These are phyloP conservation scores for Kurtzmaniella quercitrusa DNA, from an alignment of 1,139 yeast genomes.

Conservation along the genomic window DNA sequence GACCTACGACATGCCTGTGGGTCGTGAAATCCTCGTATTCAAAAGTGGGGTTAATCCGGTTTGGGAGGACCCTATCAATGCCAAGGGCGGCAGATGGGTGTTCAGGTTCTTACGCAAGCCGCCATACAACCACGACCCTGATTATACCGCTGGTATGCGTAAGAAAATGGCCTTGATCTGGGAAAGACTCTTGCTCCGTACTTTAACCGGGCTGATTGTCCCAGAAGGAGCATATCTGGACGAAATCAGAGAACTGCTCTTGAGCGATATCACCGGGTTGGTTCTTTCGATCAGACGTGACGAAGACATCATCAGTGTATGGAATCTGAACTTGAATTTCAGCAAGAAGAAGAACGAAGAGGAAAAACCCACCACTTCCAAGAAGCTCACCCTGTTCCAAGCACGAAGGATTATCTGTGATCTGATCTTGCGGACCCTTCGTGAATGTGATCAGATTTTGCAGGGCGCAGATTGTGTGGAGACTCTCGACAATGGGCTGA, in stretches of 20 bases:
- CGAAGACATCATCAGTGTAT: conserved; percentile 48
- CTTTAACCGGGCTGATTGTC: conserved; percentile 42
- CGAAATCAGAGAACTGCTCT: conserved; percentile 32
- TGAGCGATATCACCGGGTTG: conserved; percentile 48
- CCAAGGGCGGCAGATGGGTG: conserved; percentile 66
- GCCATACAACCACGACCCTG: conserved; percentile 9
- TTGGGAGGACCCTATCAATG: conserved; percentile 68
- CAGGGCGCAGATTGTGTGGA: conserved; percentile 30
- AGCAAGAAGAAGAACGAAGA: conserved; percentile 16
- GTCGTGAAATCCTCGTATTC: conserved; percentile 58
- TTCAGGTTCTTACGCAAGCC: conserved; percentile 43
- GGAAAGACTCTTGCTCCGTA: conserved; percentile 47
- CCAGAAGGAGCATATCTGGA: conserved; percentile 25
- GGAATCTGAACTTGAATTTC: conserved; percentile 50
- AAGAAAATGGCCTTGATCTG: conserved; percentile 43
- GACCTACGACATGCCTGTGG: conserved; percentile 45
- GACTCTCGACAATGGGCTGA: conserved; percentile 31
- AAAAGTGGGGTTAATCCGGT: conserved; percentile 63
- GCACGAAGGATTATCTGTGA: conserved; percentile 49
- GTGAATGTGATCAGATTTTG: conserved; percentile 45
- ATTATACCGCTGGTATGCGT: conserved; percentile 20
- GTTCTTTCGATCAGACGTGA: conserved; percentile 48
- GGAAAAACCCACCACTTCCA: conserved; percentile 15
- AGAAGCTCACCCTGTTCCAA: conserved; percentile 39
- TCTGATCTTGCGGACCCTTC: conserved; percentile 39